A percentile compares a stretch with the other conserved stretches of the same genome.
Evolutionary conservation across 345 rosid species (phyloP).

Genomic region (Odontarrhena argentea): DNA sequence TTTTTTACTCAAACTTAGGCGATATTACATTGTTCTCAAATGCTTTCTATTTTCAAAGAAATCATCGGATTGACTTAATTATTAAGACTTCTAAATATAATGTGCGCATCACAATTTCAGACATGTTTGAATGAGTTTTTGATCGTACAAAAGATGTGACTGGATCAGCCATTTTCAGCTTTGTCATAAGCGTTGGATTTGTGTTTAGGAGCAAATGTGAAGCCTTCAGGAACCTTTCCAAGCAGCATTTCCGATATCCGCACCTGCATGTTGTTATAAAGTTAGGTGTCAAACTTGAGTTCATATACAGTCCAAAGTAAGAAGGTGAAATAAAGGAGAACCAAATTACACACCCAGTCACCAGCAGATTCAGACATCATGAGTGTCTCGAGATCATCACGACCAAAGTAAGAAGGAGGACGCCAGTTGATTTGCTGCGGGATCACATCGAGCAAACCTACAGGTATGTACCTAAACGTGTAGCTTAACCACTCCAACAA

Average conservation of each 20-base stretch:
- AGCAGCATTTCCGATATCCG: conserved; percentile 91
- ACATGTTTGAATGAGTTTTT: background rate
- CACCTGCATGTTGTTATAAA: conserved; percentile 48
- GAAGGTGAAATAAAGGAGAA: background rate
- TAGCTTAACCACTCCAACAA: conserved; percentile 95
- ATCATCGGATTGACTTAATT: background rate
- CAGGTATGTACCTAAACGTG: conserved; percentile 78
- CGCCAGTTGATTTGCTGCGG: conserved; percentile 92
- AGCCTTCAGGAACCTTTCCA: conserved; percentile 89
- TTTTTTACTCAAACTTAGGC: background rate
- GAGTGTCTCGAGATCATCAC: conserved; percentile 93
- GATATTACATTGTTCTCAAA: background rate
- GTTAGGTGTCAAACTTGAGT: background rate
- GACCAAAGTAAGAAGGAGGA: conserved; percentile 83
- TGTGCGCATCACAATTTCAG: conserved; percentile 12
- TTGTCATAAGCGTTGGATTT: conserved; percentile 89
- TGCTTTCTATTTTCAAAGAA: conserved; percentile 3
- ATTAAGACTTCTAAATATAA: background rate
- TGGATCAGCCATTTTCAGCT: conserved; percentile 80
- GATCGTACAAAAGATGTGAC: conserved; percentile 8
- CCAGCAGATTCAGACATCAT: conserved; percentile 97
- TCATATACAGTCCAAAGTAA: background rate
- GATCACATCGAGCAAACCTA: conserved; percentile 80
- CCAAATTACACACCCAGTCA: conserved; percentile 69
- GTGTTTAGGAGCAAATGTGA: conserved; percentile 91